Base-by-base conservation (phyloP, 768 basidiomycete species). In the Rhizopogon vinicolor region DNA sequence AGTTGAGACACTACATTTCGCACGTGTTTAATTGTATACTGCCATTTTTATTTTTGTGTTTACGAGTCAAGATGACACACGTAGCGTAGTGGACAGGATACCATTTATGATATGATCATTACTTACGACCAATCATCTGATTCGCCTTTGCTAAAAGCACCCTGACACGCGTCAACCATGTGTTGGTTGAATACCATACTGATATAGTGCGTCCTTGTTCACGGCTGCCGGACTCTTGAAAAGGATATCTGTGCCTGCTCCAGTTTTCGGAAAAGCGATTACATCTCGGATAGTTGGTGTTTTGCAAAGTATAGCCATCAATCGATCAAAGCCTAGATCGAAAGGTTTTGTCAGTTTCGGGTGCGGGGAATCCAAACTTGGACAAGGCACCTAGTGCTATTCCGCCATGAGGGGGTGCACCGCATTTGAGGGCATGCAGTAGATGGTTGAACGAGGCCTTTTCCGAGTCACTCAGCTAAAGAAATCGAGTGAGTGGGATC, bases 401-500 rank as follows among this genome's bases (percentile, higher is more conserved):
- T 42, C 95, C 95, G 37, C 91, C 95, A 74, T 98, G 95, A 61
- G 95, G 95, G 22, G 95, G 94, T 14, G 95, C 95, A 55, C 95
- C 95, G 70, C 86, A 92, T 64, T 77, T 77, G 55, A 98, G 78
- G 14, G 95, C 95, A 64, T 93, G 86, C 37, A 96, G 73, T 1
- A 98, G 81, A 64, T 94, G 93, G 54, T 81, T 72, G 74, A 98
- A 98, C 5, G 91, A 80, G 7, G 78, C 71, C 55, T 83, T 82
- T 69, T 97, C 93, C 52, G 77, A 63, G 44, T 87, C 82, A 61
- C 77, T 79, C 54, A 98, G 75, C 94, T 96, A 65, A 56, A 44
- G 37, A 49, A 57, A 51, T n/a, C 40, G 54, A 29, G 45, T 62
- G 44, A 55, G 58, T 44, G 25, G 25, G 25, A 25, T 25, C 25